phyloP scores from a whole-genome alignment of 2,329 filamentous ascomycete genomes.

The Hypoxylon sp. region DNA sequence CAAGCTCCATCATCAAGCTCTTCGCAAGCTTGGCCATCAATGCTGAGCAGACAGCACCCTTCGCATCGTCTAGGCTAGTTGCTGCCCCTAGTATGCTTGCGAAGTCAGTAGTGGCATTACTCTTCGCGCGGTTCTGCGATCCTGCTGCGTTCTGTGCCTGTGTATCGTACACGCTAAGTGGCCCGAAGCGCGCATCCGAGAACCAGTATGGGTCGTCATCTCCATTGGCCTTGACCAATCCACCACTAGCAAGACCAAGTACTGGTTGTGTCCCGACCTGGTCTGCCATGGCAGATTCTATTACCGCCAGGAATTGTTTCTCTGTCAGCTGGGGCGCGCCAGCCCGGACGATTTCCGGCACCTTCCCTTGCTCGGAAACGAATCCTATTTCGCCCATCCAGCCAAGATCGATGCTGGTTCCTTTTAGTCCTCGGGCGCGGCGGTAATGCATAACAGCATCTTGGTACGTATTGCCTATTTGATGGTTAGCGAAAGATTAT shows the following conservation, averaged over 20 bases:
- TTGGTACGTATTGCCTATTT: constrained; percentile 51
- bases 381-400: constrained; percentile 52
- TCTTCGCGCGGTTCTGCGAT: constrained; percentile 31
- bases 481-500: background rate
- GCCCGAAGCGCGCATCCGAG: constrained; percentile 51
- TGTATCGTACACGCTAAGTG: constrained; percentile 48
- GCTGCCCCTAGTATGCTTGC: constrained; percentile 44
- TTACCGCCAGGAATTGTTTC: constrained; percentile 47
- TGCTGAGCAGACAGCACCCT: constrained; percentile 46
- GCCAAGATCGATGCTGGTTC: constrained; percentile 50
- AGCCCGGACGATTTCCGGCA: constrained; percentile 51
- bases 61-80: constrained; percentile 46
- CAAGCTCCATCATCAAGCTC: constrained; percentile 53
- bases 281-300: constrained; percentile 48
- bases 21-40: constrained; percentile 52
- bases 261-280: constrained; percentile 45
- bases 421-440: constrained; percentile 48
- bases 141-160: constrained; percentile 35
- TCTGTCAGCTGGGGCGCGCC: constrained; percentile 49
- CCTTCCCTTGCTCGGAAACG: constrained; percentile 51
- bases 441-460: constrained; percentile 51
- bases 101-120: constrained; percentile 44
- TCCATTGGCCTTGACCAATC: constrained; percentile 49
- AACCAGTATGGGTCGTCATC: constrained; percentile 54
- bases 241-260: constrained; percentile 50